Base-by-base conservation (phyloP, 192 early-diverging fungal genomes). In the Physocladia obscura region DNA sequence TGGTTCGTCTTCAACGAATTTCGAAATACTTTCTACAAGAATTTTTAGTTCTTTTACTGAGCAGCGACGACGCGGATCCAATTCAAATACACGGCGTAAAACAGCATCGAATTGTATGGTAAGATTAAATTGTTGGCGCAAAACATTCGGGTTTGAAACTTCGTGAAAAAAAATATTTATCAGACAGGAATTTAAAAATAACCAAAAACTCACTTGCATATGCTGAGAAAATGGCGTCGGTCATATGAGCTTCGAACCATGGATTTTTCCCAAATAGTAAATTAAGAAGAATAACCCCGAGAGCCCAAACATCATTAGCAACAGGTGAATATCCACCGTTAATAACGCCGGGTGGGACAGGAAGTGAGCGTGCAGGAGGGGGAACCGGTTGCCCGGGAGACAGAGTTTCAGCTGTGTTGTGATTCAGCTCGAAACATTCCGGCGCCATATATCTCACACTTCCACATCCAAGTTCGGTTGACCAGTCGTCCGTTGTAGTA, bases 251-350 rank as follows among this genome's bases (percentile, higher is more conserved):
- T 59, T 83, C 78, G 55, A 76, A 67, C 91, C 91, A 92, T 13
- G 91, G 91, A 76, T 93, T 93, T 75, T 92, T 87, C 31, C 93
- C 93, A 29, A 87, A 88, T 47, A 93, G 76, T 69, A 97, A 75
- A 74, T 97, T 97, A 76, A 95, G 84, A 34, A 97, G 82, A 57
- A 97, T 91, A 27, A 97, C 82, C 34, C 93, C 94, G 29, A 95
- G 74, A 0, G 92, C 82, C 93, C 93, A 97, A 19, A 92, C 88
- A 79, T 97, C 94, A 69, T 90, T 92, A 36, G 89, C 84, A 1
- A 87, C 87, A 21, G 93, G 87, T 1, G 78, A 76, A 67, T 89
- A 90, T 37, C 74, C 76, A 67, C 80, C 32, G 35, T 35, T 68
- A 26, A 68, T 51, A 26, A 68, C 65, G 2, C 65, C 65, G 19